Evolutionary conservation across 176 grass and related monocot species (phyloP).

Genomic region (Rhynchospora pubera): DNA sequence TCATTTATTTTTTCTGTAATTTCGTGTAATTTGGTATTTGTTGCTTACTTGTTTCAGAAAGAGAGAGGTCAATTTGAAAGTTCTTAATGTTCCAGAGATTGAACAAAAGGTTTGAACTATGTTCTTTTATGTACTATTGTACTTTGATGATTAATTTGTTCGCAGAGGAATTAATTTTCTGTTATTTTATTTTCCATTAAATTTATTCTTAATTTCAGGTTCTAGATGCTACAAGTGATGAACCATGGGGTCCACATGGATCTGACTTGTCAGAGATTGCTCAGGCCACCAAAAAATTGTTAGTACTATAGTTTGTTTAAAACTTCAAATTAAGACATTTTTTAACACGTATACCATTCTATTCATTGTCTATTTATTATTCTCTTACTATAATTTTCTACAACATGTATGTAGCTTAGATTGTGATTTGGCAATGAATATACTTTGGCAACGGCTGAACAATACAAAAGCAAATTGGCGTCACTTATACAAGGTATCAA

Average conservation of each 20-base stretch:
- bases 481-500: slow-evolving; percentile 64
- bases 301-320: background rate
- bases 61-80: slow-evolving; percentile 79
- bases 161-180: background rate
- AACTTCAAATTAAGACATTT: background rate
- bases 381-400: background rate
- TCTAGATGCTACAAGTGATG: slow-evolving; percentile 73
- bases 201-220: slow-evolving; percentile 37
- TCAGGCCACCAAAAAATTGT: slow-evolving; percentile 47
- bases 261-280: slow-evolving; percentile 61
- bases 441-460: slow-evolving; percentile 49
- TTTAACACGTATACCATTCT: background rate
- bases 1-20: background rate
- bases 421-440: slow-evolving; percentile 48
- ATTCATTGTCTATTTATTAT: background rate
- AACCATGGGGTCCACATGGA: slow-evolving; percentile 76
- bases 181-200: background rate
- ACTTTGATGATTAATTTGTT: no score
- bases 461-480: slow-evolving; percentile 56
- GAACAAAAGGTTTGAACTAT: slow-evolving; percentile 64
- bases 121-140: no score
- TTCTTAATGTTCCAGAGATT: slow-evolving; percentile 79
- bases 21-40: background rate
- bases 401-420: slow-evolving; percentile 31
- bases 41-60: slow-evolving; percentile 37